Percentiles rank a stretch among this genome's conserved stretches.
phyloP scores from a whole-genome alignment of 192 early-diverging fungal species.

The Rhizophagus clarus region DNA sequence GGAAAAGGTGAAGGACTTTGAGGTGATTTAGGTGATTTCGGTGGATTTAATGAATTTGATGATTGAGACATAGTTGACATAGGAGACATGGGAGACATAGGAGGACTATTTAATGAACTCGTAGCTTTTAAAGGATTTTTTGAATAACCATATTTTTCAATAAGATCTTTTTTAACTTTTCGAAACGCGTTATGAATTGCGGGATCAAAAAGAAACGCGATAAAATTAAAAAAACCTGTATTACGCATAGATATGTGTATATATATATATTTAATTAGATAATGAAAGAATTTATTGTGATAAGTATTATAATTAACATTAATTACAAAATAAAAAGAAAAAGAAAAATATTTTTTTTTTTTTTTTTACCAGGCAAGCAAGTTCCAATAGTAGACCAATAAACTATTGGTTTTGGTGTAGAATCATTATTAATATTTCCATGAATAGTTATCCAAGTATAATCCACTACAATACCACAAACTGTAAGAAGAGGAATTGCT shows the following conservation, averaged over 20 bases:
- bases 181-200: slow-evolving; percentile 23
- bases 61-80: neutral
- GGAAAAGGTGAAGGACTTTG: neutral
- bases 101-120: neutral
- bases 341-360: neutral
- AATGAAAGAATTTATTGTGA: too few relatives aligned
- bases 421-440: neutral
- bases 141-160: slow-evolving; percentile 5
- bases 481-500: slow-evolving; percentile 9
- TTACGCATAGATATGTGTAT: neutral
- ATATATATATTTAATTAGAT: too few relatives aligned
- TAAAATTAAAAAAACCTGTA: slow-evolving; percentile 16
- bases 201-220: slow-evolving; percentile 26
- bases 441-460: neutral
- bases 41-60: neutral
- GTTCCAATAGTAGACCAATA: slow-evolving; percentile 6
- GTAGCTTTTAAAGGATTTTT: neutral
- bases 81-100: slow-evolving; percentile 1
- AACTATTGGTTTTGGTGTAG: neutral
- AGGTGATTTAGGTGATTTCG: neutral
- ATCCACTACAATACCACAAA: slow-evolving; percentile 18
- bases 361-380: neutral
- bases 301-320: neutral
- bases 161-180: slow-evolving; percentile 24
- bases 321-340: neutral